Evolutionary conservation across 352 stramenopile species (phyloP), one percentile per base, ranked within the genome.

Genomic region (Blastocystis sp.): DNA sequence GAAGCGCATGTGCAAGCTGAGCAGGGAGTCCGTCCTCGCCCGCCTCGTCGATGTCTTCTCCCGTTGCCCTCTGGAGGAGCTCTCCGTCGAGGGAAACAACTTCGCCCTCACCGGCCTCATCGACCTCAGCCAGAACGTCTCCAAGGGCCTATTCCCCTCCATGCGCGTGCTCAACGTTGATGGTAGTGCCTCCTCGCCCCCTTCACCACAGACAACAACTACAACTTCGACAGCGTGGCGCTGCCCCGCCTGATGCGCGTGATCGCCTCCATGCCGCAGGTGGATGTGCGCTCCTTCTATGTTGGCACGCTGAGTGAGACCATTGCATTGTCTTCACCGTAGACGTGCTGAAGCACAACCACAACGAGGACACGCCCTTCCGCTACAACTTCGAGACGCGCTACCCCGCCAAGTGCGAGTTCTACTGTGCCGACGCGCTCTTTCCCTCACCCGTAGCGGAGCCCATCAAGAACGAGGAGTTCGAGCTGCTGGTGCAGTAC

Each of bases 261-360:
- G 14, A 59, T 81, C 52, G 24, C 28, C 24, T 21, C 38, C 11
- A 17, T 81, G 14, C 71, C 71, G 0, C 9, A 40, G 28, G 66
- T 81, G 21, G 71, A 81, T 11, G 71, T 81, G 3, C 71, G 71
- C 38, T 81, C 71, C 4, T 81, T 81, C 19, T 81, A 81, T 21
- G 45, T 81, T 11, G 71, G 66, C 24, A 81, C 71, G 28, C 40
- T 48, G 59, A 81, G 71, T 81, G 21, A 2, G 7, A 10, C 4
- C 17, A 19, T 1, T 40, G 14, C 34, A 21, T 19, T 10, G 38
- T 1, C 17, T 19, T 10, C n/a, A 81, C 14, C 21, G 2, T 66
- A 81, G 71, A 81, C 43, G 71, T 81, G 45, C 64, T 81, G 38
- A 81, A 63, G 7, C 71, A 81, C 71, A 81, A 81, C 54, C 71